Base-by-base conservation (phyloP, 768 basidiomycete species). In the Coprinopsis strossmayeri region DNA sequence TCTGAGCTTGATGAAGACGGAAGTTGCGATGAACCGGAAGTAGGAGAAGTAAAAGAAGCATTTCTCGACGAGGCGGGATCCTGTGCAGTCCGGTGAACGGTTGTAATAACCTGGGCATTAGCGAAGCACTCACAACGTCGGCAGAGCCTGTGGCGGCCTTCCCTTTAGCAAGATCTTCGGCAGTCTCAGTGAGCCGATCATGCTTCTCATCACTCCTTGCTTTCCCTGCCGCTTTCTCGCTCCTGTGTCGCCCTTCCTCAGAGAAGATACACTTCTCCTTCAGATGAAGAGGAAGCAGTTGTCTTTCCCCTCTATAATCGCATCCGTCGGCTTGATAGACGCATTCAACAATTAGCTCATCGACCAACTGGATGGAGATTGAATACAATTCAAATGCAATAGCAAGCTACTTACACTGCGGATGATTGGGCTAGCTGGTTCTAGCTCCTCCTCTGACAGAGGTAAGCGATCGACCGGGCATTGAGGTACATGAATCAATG, bases 401-500 rank as follows among this genome's bases (percentile, higher is more conserved):
- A 42, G 4, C 18, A 26, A 11, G 40, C 13, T 13, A 70, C 84
- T 57, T 53, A 87, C 87, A 52, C 86, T 81, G 52, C 87, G 78
- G 35, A 92, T 73, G 26, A 92, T 82, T 12, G 84, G 79, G 61
- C 81, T 77, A n/a, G 87, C 84, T 15, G 82, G 79, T 1, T 58
- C 57, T 47, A 92, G 66, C 53, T 87, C 81, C n/a, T 66, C 67
- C n/a, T 66, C 48, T 1, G 68, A 64, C 26, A 94, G 70, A 0
- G 80, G 71, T 12, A 79, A 83, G 18, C 92, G 79, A 65, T 94
- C 91, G 25, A 95, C 80, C 10, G 92, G 92, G 62, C 92, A 95
- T 52, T 83, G 81, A 0, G 75, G 69, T 5, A 82, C 79, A 51
- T 86, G 77, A 11, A 65, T 62, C 2, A 94, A 73, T 0, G 91